Base-by-base conservation (phyloP, 163 green algal genomes). In the Chlorella variabilis region DNA sequence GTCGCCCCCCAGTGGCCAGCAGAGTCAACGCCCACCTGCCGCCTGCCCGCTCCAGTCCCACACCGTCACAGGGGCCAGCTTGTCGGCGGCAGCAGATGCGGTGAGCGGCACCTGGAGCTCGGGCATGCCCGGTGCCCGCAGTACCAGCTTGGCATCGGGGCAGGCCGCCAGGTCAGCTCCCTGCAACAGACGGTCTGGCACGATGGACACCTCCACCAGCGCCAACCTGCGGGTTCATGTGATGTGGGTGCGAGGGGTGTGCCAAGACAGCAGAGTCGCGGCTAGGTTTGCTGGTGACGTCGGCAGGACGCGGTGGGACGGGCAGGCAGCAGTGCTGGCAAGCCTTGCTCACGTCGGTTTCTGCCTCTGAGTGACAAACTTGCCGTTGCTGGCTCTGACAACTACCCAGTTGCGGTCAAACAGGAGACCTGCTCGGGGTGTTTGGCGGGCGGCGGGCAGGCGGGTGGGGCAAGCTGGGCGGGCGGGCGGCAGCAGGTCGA, bases 341-440 rank as follows among this genome's bases (percentile, higher is more conserved):
- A 25, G 54, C 20, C 15, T n/a, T 33, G 27, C 75, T 54, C 42
- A 79, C 66, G 38, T 48, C 5, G 83, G 71, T 29, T 69, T 38
- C 39, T 88, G 68, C 13, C 77, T 48, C 59, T 88, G 83, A 4
- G 83, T 83, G 3, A 85, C 11, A 29, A 84, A 82, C n/a, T 56
- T 75, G 27, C 74, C 80, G 31, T 13, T 67, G 0, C 49, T 18
- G 6, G 25, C 75, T 2, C 36, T 73, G 23, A 83, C 71, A 21
- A 89, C 41, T 58, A 86, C 63, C 71, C 74, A 89, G 21, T 80
- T 65, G 20, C 84, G 41, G 25, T 89, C 84, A 31, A 73, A 78
- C n/a, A 69, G 58, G 38, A 89, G 54, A 3, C 84, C 84, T 83
- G 75, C 45, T n/a, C n/a, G n/a, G n/a, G n/a, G n/a, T n/a, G n/a